Base-by-base conservation (phyloP, 78 protist genomes). In the Tieghemostelium lacteum region DNA sequence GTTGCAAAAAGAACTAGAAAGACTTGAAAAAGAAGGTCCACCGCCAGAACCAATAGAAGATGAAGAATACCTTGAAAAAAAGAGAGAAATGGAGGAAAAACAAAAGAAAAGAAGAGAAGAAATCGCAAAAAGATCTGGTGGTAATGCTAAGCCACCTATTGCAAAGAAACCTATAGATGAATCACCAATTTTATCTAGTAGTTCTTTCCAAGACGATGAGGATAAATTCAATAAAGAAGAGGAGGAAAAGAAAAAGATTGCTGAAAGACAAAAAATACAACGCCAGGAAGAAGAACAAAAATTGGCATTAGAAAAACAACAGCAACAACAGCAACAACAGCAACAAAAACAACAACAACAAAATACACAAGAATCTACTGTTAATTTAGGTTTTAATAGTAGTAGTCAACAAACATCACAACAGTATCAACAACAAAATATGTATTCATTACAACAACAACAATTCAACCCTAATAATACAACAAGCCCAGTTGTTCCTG, bases 1-100 rank as follows among this genome's bases (percentile, higher is more conserved):
- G 17, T 26, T 72, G 2, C 78, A 72, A 55, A 55, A 34, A 55
- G 62, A 72, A 14, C 20, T 50, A 6, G 78, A 50, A 40, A 80
- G 88, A 80, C 40, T 80, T 10, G 88, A 0, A 36, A 33, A n/a
- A 12, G 71, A 64, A 64, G 77, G 76, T 70, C 64, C 28, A 42
- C n/a, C 34, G 26, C 37, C n/a, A 2, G 28, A 14, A 24, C 37
- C 29, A 33, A 22, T 50, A 3, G 76, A 70, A 7, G n/a, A 20
- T 20, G 76, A 70, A 50, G 76, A 50, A 31, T 40, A 70, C 7
- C 22, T 36, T 20, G 29, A 22, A 50, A 70, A 31, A 31, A 26
- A 34, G 31, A 16, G 49, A 70, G 76, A 50, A 24, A 49, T 49
- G 3, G 78, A 72, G 10, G 78, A 55, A 10, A 45, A 45, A 45